Base-by-base conservation (phyloP, 768 basidiomycete genomes). In the Piloderma croceum region DNA sequence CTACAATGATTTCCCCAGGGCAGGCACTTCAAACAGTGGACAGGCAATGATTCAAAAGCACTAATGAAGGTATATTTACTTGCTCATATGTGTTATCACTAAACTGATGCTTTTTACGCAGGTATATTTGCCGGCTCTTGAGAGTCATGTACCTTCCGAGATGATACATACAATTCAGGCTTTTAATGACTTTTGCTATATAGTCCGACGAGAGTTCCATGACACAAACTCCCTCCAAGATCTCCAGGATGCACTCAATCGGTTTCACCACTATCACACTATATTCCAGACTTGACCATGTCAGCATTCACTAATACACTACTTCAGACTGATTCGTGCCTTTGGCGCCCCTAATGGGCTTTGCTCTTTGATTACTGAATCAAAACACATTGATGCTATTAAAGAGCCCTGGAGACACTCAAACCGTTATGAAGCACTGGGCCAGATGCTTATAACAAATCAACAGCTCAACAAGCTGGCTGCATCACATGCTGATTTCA, bases 291-390 rank as follows among this genome's bases (percentile, higher is more conserved):
- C 32, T 0, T 47, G 64, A 1, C 64, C 61, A 0, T 44, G 52
- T 1, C 64, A 69, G 31, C 66, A 68, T 18, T 48, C 62, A 0
- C 32, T 67, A 1, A 31, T 31, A 1, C 64, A 68, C 21, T 68
- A 62, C 22, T 12, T 15, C 1, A 19, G 19, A 0, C 20, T 52
- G 1, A 62, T 65, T 21, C n/a, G 7, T 2, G 31, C 50, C 60
- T 62, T 56, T 34, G 56, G 48, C 1, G 48, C 59, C 0, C 57
- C 48, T 6, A 57, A 49, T 39, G 51, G 43, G 4, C 45, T 44
- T 9, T 54, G 41, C 31, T 52, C 48, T 5, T 58, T 46, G 0
- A 53, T 43, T 38, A 58, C 48, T 3, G 55, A 55, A 19, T 47
- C 42, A 2, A 45, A 49, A 21, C 52, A 55, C 27, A 55, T 53